These are phyloP conservation scores for Musa schizocarpa DNA, from an alignment of 176 grass and related monocot genomes.

Conservation along the genomic window DNA sequence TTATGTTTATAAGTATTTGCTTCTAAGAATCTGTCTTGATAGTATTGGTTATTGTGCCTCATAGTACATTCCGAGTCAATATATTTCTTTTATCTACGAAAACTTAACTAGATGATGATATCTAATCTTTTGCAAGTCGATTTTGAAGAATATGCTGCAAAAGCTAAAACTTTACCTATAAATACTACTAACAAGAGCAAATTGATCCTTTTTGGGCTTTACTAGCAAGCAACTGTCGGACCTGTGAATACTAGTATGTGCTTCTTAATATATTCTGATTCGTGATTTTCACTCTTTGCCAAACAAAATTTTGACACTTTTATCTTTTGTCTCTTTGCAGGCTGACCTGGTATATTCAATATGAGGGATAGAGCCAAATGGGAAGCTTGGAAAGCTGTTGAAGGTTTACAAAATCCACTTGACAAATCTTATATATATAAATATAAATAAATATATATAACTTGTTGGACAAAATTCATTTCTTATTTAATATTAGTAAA, in stretches of 20 bases:
- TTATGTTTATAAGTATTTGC: not conserved
- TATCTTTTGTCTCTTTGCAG: constrained; percentile 23
- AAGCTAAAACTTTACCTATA: constrained; percentile 60
- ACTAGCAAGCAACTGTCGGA: constrained; percentile 60
- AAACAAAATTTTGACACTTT: not conserved
- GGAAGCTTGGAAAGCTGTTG: constrained; percentile 73
- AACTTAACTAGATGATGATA: not conserved
- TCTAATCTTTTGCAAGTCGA: constrained; percentile 33
- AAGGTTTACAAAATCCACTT: constrained; percentile 35
- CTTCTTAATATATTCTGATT: not conserved
- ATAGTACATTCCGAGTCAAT: not conserved
- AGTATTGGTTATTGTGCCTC: not conserved
- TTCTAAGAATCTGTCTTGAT: not conserved
- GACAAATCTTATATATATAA: no score
- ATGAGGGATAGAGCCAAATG: constrained; percentile 68
- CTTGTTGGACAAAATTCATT: not conserved
- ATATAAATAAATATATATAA: no score
- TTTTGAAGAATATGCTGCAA: constrained; percentile 58
- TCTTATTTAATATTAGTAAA: not conserved
- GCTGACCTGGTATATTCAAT: constrained; percentile 49
- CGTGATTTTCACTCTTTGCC: not conserved
- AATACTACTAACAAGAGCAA: constrained; percentile 40
- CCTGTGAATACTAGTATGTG: constrained; percentile 48
- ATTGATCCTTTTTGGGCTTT: constrained; percentile 71
- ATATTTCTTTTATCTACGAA: not conserved